Conservation (phyloP, 139 green algal genomes). For the Coccomyxa sp. region DNA sequence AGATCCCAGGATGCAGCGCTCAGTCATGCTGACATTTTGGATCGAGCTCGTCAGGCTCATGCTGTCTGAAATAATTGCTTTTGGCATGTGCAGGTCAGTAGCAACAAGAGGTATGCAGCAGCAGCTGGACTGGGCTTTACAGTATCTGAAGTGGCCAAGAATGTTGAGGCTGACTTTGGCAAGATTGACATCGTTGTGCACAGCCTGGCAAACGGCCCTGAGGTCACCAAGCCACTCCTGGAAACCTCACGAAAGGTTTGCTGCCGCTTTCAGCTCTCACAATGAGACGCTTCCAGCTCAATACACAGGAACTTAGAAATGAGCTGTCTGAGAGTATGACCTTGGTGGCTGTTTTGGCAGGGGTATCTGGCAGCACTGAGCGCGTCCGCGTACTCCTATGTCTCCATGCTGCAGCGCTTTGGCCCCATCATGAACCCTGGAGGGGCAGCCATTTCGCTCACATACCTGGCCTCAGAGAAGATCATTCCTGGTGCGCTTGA, state of each 20-base stretch:
- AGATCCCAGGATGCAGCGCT: too few species aligned
- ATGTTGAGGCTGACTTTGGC: slow-evolving; percentile 80
- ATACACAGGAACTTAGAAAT: too few species aligned
- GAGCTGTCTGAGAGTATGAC: too few species aligned
- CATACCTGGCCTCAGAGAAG: slow-evolving; percentile 89
- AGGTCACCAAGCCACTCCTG: slow-evolving; percentile 95
- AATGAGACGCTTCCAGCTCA: not conserved
- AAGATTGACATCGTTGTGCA: slow-evolving; percentile 97
- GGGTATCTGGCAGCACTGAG: slow-evolving; percentile 96
- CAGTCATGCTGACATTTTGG: too few species aligned
- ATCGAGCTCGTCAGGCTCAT: too few species aligned
- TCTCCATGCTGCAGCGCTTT: slow-evolving; percentile 84
- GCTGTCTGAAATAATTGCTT: not conserved
- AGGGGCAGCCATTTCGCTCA: slow-evolving; percentile 87
- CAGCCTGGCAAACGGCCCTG: slow-evolving; percentile 97
- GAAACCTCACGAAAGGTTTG: slow-evolving; percentile 78
- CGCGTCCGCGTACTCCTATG: slow-evolving; percentile 94
- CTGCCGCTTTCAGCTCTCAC: not conserved
- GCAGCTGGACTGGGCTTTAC: slow-evolving; percentile 71
- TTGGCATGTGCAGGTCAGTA: slow-evolving; percentile 50
- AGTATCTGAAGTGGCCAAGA: slow-evolving; percentile 80
- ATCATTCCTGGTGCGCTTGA: slow-evolving; percentile 88
- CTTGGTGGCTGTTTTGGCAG: slow-evolving; percentile 18
- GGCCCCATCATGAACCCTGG: slow-evolving; percentile 67
- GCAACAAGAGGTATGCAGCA: slow-evolving; percentile 96